Evolutionary conservation across 768 basidiomycete genomes (phyloP).

Genomic region (Suillus sp.): DNA sequence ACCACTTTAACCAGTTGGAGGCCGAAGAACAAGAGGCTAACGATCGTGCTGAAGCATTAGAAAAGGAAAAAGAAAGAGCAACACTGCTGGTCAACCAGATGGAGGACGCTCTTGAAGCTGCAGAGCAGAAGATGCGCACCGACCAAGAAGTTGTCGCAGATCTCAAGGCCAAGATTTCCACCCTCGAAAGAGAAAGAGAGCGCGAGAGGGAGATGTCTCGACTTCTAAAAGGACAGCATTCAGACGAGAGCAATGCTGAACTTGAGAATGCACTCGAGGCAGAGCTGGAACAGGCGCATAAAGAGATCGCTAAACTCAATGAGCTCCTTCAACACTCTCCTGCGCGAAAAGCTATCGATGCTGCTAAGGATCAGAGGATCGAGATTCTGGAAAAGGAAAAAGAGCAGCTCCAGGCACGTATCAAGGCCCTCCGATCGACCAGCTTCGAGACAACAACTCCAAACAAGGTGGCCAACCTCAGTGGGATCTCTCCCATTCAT

Average conservation of each 20-base stretch:
- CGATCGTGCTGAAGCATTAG: constrained; percentile 52
- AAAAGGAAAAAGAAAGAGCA: constrained; percentile 53
- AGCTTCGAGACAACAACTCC: constrained; percentile 60
- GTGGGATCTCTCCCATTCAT: constrained; percentile 76
- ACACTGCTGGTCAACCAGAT: constrained; percentile 63
- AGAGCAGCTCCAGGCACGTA: constrained; percentile 72
- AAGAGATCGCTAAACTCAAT: constrained; percentile 72
- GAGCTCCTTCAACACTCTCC: constrained; percentile 70
- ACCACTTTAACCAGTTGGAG: constrained; percentile 46
- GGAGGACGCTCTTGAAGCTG: constrained; percentile 75
- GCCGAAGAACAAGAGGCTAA: constrained; percentile 49
- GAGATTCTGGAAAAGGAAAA: constrained; percentile 76
- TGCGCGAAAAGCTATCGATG: constrained; percentile 74
- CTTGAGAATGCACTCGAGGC: constrained; percentile 63
- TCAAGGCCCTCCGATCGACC: constrained; percentile 57
- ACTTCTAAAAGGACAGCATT: constrained; percentile 21
- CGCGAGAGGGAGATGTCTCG: constrained; percentile 28
- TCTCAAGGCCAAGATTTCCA: constrained; percentile 51
- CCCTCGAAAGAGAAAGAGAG: constrained; percentile 62
- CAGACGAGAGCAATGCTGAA: constrained; percentile 51
- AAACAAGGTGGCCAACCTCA: constrained; percentile 52
- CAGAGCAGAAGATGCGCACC: constrained; percentile 66
- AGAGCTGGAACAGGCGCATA: constrained; percentile 77
- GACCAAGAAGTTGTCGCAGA: constrained; percentile 58
- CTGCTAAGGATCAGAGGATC: constrained; percentile 74